Evolutionary conservation across 208 protist species (phyloP).

Genomic region (Entamoeba dispar): DNA sequence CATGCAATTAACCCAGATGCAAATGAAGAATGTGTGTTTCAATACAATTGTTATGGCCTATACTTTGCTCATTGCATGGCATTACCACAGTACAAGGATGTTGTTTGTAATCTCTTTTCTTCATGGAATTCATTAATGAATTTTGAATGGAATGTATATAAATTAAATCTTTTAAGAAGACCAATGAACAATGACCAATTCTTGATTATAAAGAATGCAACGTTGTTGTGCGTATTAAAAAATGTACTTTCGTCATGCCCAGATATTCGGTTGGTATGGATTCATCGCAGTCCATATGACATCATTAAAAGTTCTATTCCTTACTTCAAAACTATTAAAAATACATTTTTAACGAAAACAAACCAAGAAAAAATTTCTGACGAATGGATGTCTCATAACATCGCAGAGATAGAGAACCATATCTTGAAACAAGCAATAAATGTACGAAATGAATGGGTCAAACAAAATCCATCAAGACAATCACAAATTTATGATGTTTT

Average conservation of each 20-base stretch:
- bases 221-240: not conserved
- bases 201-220: not conserved
- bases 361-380: not conserved
- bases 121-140: not conserved
- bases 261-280: not conserved
- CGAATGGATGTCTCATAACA: not conserved
- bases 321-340: not conserved
- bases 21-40: not conserved
- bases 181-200: not conserved
- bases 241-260: not conserved
- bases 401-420: not conserved
- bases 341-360: not conserved
- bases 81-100: not conserved
- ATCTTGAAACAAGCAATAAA: not conserved
- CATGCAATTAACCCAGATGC: not conserved
- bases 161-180: not conserved
- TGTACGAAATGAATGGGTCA: not conserved
- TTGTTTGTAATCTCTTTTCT: not conserved
- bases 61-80: not conserved
- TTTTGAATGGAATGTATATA: not conserved
- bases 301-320: not conserved
- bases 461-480: not conserved
- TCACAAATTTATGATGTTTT: not conserved
- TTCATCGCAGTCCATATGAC: not conserved
- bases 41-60: not conserved